Percentiles rank a stretch among this genome's conserved stretches.
Evolutionary conservation across 2,329 filamentous ascomycete genomes (phyloP).

Genomic region (Colletotrichum simmondsii): DNA sequence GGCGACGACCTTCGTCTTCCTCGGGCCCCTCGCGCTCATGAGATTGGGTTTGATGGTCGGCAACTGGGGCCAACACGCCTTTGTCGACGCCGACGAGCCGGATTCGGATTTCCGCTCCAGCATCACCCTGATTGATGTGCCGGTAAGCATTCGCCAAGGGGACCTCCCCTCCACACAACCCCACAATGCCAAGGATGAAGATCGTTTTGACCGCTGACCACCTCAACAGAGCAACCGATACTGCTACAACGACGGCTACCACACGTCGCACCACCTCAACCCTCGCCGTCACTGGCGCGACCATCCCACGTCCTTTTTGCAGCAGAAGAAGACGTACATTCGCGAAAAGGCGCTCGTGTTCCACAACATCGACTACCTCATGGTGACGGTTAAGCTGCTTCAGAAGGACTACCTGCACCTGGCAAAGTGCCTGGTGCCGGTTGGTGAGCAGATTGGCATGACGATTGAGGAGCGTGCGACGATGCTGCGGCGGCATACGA

Average conservation of each 20-base stretch:
- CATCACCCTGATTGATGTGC: constrained; percentile 82
- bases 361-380: constrained; percentile 83
- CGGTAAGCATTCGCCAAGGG: constrained; percentile 64
- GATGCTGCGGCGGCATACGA: constrained; percentile 74
- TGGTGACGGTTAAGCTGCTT: constrained; percentile 76
- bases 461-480: constrained; percentile 70
- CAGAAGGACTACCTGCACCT: constrained; percentile 78
- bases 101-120: constrained; percentile 83
- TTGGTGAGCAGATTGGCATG: constrained; percentile 77
- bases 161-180: neutral
- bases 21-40: constrained; percentile 74
- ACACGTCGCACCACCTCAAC: constrained; percentile 84
- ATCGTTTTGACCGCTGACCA: constrained; percentile 25
- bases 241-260: constrained; percentile 86
- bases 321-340: constrained; percentile 74
- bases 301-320: constrained; percentile 78
- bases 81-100: constrained; percentile 80
- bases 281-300: constrained; percentile 84
- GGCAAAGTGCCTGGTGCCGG: constrained; percentile 77
- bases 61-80: constrained; percentile 87
- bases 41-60: constrained; percentile 81
- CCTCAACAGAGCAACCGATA: constrained; percentile 76
- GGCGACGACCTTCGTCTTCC: constrained; percentile 72
- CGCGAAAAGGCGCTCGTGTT: constrained; percentile 79
- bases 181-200: neutral